These are phyloP conservation scores for Yamadazyma paraphyllophila DNA, from an alignment of 805 yeast genomes.

Conservation along the genomic window DNA sequence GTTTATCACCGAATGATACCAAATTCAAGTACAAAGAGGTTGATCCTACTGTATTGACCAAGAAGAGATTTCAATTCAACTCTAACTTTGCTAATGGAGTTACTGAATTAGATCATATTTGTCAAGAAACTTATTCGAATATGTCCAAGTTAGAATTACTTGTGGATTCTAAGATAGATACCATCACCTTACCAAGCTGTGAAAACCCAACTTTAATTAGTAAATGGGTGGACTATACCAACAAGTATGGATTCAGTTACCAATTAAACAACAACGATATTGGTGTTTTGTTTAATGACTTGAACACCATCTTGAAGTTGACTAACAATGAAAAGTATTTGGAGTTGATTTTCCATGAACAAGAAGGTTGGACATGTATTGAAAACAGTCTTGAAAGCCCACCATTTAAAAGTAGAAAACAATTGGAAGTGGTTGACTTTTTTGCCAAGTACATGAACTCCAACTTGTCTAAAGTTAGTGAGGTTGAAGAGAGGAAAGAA, in stretches of 20 bases:
- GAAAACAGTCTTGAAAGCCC: conserved; percentile 43
- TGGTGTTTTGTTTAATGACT: conserved; percentile 87
- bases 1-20: conserved; percentile 91
- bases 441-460: conserved; percentile 91
- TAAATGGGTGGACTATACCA: conserved; percentile 97
- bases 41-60: conserved; percentile 29
- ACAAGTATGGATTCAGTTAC: conserved; percentile 92
- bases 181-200: conserved; percentile 39
- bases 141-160: conserved; percentile 44
- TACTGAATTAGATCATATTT: conserved; percentile 33
- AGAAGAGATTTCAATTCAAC: conserved; percentile 38
- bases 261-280: conserved; percentile 86
- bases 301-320: conserved; percentile 74
- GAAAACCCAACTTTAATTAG: conserved; percentile 72
- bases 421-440: conserved; percentile 81
- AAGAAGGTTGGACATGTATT: conserved; percentile 47
- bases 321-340: conserved; percentile 63
- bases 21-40: conserved; percentile 82
- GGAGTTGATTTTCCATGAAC: conserved; percentile 49
- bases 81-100: conserved; percentile 39
- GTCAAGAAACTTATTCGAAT: conserved; percentile 36
- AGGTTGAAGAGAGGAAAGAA: conserved; percentile 59
- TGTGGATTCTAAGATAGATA: conserved; percentile 30
- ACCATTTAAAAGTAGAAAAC: conserved; percentile 56
- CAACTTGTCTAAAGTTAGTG: conserved; percentile 77